Evolutionary conservation across 768 basidiomycete genomes (phyloP).

Genomic region (Suillus plorans): DNA sequence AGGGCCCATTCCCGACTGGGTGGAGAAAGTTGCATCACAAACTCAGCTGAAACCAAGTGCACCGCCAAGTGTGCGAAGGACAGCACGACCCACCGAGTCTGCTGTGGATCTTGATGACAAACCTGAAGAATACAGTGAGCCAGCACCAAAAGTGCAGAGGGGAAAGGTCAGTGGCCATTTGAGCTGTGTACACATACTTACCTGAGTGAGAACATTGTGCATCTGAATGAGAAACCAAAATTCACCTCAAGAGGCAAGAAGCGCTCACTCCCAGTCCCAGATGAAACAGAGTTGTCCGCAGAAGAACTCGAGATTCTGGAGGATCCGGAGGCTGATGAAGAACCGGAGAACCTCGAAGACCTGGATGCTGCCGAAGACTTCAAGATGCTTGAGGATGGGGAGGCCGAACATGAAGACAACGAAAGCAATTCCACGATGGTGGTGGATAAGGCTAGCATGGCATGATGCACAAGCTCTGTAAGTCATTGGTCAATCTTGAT

Average conservation of each 20-base stretch:
- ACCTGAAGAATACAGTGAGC: neutral
- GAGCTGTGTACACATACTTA: neutral
- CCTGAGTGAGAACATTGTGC: neutral
- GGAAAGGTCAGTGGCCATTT: neutral
- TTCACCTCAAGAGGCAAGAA: neutral
- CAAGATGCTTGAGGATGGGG: neutral
- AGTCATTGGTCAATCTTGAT: neutral
- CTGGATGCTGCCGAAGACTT: neutral
- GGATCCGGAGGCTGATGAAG: neutral
- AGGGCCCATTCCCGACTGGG: neutral
- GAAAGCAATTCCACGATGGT: neutral
- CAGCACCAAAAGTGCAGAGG: neutral
- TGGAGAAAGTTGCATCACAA: neutral
- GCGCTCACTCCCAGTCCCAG: neutral
- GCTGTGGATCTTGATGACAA: neutral
- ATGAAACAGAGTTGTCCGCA: neutral
- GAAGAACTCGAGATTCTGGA: neutral
- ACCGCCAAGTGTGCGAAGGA: neutral
- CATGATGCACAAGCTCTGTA: neutral
- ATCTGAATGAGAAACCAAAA: neutral
- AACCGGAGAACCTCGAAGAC: neutral
- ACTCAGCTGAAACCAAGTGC: neutral
- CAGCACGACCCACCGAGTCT: neutral
- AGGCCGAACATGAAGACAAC: neutral
- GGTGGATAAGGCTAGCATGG: neutral